These are phyloP conservation scores for Candida berthetii DNA, from an alignment of 805 yeast genomes.

Conservation along the genomic window DNA sequence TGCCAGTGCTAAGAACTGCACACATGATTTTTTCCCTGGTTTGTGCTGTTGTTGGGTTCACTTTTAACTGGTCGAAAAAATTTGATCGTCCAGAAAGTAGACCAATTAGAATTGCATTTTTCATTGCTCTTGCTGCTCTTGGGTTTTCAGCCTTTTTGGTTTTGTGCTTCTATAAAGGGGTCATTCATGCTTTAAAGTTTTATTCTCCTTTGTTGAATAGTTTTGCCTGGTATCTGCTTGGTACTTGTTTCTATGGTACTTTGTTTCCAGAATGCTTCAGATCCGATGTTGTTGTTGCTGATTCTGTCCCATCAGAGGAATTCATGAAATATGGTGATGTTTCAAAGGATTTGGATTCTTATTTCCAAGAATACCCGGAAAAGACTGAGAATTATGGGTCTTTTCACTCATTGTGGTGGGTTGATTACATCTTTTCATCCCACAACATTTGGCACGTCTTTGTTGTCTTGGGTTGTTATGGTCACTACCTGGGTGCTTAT, in stretches of 20 bases:
- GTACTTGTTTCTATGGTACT: slow-evolving; percentile 84
- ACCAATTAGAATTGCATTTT: slow-evolving; percentile 72
- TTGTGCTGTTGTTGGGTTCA: slow-evolving; percentile 68
- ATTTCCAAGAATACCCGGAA: slow-evolving; percentile 37
- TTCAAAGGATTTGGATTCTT: slow-evolving; percentile 20
- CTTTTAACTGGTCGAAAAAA: slow-evolving; percentile 86
- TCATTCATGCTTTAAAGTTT: slow-evolving; percentile 41
- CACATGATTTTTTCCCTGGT: slow-evolving; percentile 57
- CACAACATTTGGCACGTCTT: slow-evolving; percentile 94
- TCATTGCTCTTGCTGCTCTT: slow-evolving; percentile 67
- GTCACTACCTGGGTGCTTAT: slow-evolving; percentile 77
- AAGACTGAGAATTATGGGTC: slow-evolving; percentile 23
- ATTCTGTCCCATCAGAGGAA: slow-evolving; percentile 27
- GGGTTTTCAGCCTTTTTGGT: slow-evolving; percentile 65
- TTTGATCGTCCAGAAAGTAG: slow-evolving; percentile 87
- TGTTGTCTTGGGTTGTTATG: slow-evolving; percentile 84
- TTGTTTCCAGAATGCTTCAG: slow-evolving; percentile 88
- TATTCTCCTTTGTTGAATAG: slow-evolving; percentile 69
- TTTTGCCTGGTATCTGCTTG: slow-evolving; percentile 67
- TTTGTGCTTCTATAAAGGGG: slow-evolving; percentile 50
- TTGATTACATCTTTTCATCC: slow-evolving; percentile 65
- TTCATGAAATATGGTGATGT: slow-evolving; percentile 13
- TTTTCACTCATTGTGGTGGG: slow-evolving; percentile 73
- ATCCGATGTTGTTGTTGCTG: slow-evolving; percentile 56
- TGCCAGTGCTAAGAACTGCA: slow-evolving; percentile 38